Base-by-base conservation (phyloP, 106 monocot species). In the Allium sativum region DNA sequence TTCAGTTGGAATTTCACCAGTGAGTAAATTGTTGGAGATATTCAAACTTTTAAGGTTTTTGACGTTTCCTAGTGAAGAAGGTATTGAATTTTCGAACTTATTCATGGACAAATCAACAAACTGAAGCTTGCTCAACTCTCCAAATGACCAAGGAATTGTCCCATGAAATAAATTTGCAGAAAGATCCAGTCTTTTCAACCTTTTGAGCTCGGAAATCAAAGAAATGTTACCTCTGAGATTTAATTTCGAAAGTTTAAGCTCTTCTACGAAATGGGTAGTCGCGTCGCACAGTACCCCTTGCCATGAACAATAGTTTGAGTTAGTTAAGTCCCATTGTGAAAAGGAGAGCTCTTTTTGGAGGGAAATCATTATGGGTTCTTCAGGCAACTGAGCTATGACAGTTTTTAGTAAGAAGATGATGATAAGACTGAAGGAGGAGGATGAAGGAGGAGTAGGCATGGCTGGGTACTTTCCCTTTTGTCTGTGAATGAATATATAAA, bases 31-130 rank as follows among this genome's bases (percentile, higher is more conserved):
- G 41, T 84, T 74, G 0, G 92, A 92, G 2, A 92, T 66, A 60
- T 92, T 92, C n/a, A 92, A 61, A 12, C 78, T 71, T 44, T 58
- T 55, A 18, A 87, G 83, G 18, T 13, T 67, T 18, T 8, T 0
- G 44, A 79, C 14, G 45, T 44, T 22, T 60, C 83, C 78, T 10
- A 92, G 43, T 7, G 83, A 78, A 20, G 83, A 44, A 14, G 87
- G 87, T 43, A 92, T 83, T 19, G 22, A 18, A 12, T 58, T 64
- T 13, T 65, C 71, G 21, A 92, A 73, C 73, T 58, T 69, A 74
- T 92, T 92, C 77, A 66, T 72, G 18, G 92, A 92, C 59, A 92
- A 52, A 62, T 92, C 92, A 7, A 92, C 78, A 53, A 70, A 78
- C 58, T 86, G 72, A 55, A 92, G 87, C 62, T 19, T 9, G 4